Conservation (phyloP, 2,329 filamentous ascomycete species). For the Coniochaeta sp. region DNA sequence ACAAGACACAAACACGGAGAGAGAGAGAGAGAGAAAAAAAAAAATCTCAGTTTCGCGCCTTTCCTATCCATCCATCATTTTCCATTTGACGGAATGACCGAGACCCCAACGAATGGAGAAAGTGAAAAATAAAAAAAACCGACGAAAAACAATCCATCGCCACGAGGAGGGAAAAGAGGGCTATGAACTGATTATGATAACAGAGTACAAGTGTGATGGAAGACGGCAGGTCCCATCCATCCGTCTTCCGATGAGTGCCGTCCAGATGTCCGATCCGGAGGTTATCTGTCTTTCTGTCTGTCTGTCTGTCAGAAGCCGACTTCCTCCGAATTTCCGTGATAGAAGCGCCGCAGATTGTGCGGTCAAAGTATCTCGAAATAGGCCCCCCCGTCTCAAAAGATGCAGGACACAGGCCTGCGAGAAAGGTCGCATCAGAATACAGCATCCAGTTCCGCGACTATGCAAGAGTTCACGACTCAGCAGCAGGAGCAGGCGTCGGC, state of each 20-base stretch:
- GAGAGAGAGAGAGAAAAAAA: background rate
- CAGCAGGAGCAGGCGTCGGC: slow-evolving; percentile 40
- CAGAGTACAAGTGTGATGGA: background rate
- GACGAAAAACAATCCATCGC: background rate
- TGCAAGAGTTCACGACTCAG: slow-evolving; percentile 19
- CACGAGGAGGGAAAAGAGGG: background rate
- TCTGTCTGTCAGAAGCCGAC: background rate
- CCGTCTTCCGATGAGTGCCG: background rate
- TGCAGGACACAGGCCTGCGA: background rate
- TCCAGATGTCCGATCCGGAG: background rate
- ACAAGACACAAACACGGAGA: background rate
- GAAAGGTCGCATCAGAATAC: too few relatives aligned
- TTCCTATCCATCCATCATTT: background rate
- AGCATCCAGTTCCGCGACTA: background rate
- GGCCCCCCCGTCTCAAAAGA: background rate
- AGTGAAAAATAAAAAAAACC: background rate
- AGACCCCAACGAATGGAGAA: background rate
- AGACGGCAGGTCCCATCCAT: background rate
- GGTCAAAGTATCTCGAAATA: background rate
- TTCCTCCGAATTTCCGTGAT: background rate
- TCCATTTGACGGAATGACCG: background rate
- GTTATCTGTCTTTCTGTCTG: too few relatives aligned
- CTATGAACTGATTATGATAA: slow-evolving; percentile 3
- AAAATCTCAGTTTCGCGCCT: background rate
- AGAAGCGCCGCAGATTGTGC: background rate